Percentiles rank a stretch among this genome's conserved stretches.
Conservation (phyloP, 192 early-diverging fungal genomes). For the Phycomyces blakesleeanus region DNA sequence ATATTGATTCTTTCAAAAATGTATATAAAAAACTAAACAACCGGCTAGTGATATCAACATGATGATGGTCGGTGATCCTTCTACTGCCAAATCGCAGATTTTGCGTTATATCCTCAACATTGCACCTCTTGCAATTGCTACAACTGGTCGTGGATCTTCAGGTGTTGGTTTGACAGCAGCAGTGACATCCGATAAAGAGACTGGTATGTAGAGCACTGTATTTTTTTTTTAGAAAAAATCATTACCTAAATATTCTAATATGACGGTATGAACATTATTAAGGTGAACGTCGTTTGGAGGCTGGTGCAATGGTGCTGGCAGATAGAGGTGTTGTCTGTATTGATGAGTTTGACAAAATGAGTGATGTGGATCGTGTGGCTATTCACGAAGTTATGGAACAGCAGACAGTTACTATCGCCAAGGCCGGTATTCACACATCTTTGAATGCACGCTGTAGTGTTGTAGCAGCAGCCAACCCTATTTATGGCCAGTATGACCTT, state of each 20-base stretch:
- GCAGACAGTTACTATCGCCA: conserved; percentile 95
- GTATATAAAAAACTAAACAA: background rate
- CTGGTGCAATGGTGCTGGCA: conserved; percentile 97
- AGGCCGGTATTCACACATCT: conserved; percentile 98
- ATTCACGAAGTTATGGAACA: conserved; percentile 99
- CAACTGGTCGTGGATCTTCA: conserved; percentile 93
- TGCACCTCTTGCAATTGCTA: conserved; percentile 94
- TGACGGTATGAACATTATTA: background rate
- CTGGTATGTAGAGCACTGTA: conserved; percentile 34
- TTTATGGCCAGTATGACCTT: conserved; percentile 86
- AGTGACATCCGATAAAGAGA: conserved; percentile 92
- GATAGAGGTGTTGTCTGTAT: conserved; percentile 98
- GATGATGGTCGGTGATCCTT: conserved; percentile 97
- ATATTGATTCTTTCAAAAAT: background rate
- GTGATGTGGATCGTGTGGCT: conserved; percentile 91
- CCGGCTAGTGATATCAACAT: conserved; percentile 89
- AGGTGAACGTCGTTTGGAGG: conserved; percentile 87
- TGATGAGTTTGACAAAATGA: conserved; percentile 99
- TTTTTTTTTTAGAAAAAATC: too few relatives aligned
- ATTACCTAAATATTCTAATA: too few relatives aligned
- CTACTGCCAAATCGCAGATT: conserved; percentile 98
- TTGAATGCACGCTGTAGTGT: conserved; percentile 96
- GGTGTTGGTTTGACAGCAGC: conserved; percentile 98
- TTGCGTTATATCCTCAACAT: conserved; percentile 92
- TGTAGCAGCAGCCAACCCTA: conserved; percentile 96